Evolutionary conservation across 139 green algal species (phyloP), one percentile per base, ranked within the genome.

Genomic region (Klebsormidium nitens): DNA sequence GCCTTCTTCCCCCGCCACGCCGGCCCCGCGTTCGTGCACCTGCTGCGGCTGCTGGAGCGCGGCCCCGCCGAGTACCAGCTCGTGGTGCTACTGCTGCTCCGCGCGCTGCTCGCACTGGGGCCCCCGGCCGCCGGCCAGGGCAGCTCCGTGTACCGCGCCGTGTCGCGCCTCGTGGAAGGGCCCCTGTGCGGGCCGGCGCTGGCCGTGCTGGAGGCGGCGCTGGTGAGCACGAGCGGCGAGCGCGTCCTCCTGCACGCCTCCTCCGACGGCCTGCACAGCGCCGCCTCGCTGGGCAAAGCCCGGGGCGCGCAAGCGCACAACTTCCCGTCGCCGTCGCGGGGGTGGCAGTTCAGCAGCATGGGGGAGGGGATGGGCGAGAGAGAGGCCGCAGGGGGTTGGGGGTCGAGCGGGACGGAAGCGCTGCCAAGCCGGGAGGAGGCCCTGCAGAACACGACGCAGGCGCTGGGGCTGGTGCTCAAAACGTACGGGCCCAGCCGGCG

Each of bases 31-130:
- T 59, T 79, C n/a, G 26, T 26, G 17, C 50, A 75, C 47, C 57
- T 78, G 34, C 55, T 78, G 42, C n/a, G 65, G 8, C 39, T 80
- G 29, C 52, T 80, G 50, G 65, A 80, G 34, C 62, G 71, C 5
- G 72, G 72, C 6, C 72, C 72, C 31, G 44, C 19, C 23, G 66
- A 77, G n/a, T 74, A 76, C 38, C 72, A 66, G 17, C 55, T 29
- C 5, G 39, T 68, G 37, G 66, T 75, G 19, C 49, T 80, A 5
- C 47, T 80, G 3, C 36, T 80, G 23, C 40, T 80, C 31, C 29
- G 35, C 4, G 64, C 48, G 17, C 64, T 78, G 8, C 64, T 78
- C 5, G 31, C 23, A 6, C 59, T 6, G 11, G 59, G 32, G 35
- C 14, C 14, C 14, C 14, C 23, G 46, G 46, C 23, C 23, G 46